Conservation (phyloP, 768 basidiomycete species). For the Russula dissimulans region DNA sequence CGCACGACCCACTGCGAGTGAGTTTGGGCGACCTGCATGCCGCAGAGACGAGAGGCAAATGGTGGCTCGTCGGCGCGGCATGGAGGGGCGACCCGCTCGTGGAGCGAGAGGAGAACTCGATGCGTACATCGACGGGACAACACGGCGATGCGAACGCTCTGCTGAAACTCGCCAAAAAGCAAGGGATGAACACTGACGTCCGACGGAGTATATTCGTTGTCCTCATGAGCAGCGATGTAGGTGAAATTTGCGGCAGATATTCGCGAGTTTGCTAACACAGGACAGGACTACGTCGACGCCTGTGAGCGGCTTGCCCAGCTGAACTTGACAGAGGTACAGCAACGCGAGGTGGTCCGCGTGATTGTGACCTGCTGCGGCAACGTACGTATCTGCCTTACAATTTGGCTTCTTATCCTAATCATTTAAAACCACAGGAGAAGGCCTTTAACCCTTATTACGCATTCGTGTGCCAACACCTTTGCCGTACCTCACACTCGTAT, state of each 20-base stretch:
- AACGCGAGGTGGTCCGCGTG: constrained; percentile 91
- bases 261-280: background rate
- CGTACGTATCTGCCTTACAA: constrained; percentile 35
- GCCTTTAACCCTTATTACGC: constrained; percentile 94
- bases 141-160: constrained; percentile 35
- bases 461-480: constrained; percentile 78
- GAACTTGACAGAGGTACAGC: constrained; percentile 79
- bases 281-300: constrained; percentile 91
- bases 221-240: constrained; percentile 90
- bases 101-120: constrained; percentile 45
- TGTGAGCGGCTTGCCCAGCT: constrained; percentile 83
- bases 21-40: constrained; percentile 77
- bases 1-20: constrained; percentile 80
- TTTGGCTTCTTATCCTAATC: background rate
- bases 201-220: constrained; percentile 86
- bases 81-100: constrained; percentile 90
- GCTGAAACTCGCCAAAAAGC: constrained; percentile 75
- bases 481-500: constrained; percentile 69
- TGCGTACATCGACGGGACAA: constrained; percentile 22
- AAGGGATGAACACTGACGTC: constrained; percentile 99
- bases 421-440: constrained; percentile 54
- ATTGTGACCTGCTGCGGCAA: constrained; percentile 88
- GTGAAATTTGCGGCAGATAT: constrained; percentile 22
- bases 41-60: constrained; percentile 83
- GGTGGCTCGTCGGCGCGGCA: constrained; percentile 97